Evolutionary conservation across 208 protist species (phyloP).

Genomic region (Porcisia deanei): DNA sequence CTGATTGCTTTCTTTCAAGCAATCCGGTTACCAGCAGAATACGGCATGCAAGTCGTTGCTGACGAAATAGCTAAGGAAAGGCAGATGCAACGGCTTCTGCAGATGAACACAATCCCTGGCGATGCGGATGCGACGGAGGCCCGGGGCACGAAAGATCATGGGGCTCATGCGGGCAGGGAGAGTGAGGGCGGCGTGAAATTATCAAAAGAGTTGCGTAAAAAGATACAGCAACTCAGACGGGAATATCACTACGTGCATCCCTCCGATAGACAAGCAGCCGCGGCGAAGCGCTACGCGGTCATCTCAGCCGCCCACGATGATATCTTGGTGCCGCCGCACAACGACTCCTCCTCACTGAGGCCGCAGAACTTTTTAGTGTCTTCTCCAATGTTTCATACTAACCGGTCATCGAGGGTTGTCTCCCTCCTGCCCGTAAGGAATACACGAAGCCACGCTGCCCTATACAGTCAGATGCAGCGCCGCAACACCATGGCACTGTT

Average conservation of each 20-base stretch:
- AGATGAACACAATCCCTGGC: slow-evolving; percentile 54
- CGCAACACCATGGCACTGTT: slow-evolving; percentile 63
- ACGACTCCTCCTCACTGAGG: slow-evolving; percentile 52
- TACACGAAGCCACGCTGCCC: slow-evolving; percentile 54
- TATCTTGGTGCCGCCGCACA: slow-evolving; percentile 66
- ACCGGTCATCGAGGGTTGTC: slow-evolving; percentile 9
- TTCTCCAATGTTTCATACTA: slow-evolving; percentile 33
- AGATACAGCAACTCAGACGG: slow-evolving; percentile 43
- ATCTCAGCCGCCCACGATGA: slow-evolving; percentile 69
- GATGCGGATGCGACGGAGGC: slow-evolving; percentile 22
- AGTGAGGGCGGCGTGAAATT: slow-evolving; percentile 32
- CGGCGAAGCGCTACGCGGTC: slow-evolving; percentile 62
- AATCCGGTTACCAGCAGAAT: slow-evolving; percentile 68
- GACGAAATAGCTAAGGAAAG: slow-evolving; percentile 90
- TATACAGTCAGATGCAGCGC: slow-evolving; percentile 52
- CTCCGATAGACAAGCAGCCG: slow-evolving; percentile 19
- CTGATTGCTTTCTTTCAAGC: slow-evolving; percentile 60
- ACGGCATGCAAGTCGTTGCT: slow-evolving; percentile 90
- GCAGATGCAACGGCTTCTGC: slow-evolving; percentile 90
- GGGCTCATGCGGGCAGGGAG: slow-evolving; percentile 9
- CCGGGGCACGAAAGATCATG: slow-evolving; percentile 21
- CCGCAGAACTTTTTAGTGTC: slow-evolving; percentile 47
- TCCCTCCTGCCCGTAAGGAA: slow-evolving; percentile 28
- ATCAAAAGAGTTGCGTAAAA: slow-evolving; percentile 52
- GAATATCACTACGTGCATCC: slow-evolving; percentile 49